A percentile compares a stretch with the other conserved stretches of the same genome.
These are phyloP conservation scores for Microbotryum intermedium DNA, from an alignment of 1,284 basidiomycete species.

Conservation along the genomic window DNA sequence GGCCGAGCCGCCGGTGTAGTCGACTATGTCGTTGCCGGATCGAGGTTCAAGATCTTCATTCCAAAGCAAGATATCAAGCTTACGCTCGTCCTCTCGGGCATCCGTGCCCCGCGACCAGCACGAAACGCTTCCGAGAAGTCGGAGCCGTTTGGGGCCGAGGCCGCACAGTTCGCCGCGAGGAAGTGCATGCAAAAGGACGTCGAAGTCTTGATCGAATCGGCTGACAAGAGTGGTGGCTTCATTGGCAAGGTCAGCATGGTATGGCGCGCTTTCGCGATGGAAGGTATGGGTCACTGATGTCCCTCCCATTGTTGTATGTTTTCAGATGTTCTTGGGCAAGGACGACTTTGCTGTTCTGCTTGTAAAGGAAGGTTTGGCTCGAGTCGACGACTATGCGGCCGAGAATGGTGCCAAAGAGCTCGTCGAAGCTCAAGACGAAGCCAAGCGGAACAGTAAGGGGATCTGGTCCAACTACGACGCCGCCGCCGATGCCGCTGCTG, in stretches of 20 bases:
- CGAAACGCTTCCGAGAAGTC: conserved; percentile 68
- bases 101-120: conserved; percentile 42
- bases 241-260: conserved; percentile 52
- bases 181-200: conserved; percentile 89
- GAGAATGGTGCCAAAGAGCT: conserved; percentile 73
- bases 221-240: conserved; percentile 93
- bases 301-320: neutral
- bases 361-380: conserved; percentile 65
- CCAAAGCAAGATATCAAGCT: conserved; percentile 87
- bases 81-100: conserved; percentile 68
- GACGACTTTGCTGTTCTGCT: conserved; percentile 78
- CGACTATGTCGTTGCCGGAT: conserved; percentile 87
- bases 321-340: conserved; percentile 44
- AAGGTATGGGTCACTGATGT: neutral
- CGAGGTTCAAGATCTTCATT: conserved; percentile 82
- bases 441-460: conserved; percentile 56
- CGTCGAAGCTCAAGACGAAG: conserved; percentile 61
- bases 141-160: conserved; percentile 80
- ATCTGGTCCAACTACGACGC: conserved; percentile 70
- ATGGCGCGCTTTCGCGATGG: conserved; percentile 58
- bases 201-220: conserved; percentile 79
- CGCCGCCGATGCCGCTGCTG: conserved; percentile 46
- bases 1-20: conserved; percentile 77
- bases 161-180: conserved; percentile 67
- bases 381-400: conserved; percentile 82